Base-by-base conservation (phyloP, 441 rosid genomes). In the Erysimum cheiri region DNA sequence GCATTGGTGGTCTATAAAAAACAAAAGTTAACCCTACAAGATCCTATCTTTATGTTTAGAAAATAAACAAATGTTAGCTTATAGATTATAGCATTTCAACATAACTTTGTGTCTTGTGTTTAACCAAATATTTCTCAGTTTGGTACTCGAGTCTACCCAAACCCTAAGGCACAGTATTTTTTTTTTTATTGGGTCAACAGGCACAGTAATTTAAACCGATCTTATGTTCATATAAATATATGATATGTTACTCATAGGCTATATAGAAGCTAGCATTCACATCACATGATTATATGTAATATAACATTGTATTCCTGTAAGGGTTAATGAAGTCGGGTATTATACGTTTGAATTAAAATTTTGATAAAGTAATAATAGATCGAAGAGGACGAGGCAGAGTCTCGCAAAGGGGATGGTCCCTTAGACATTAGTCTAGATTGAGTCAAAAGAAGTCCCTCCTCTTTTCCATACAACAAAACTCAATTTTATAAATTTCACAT, bases 401-500 rank as follows among this genome's bases (percentile, higher is more conserved):
- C 48, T 24, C 57, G 67, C 67, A 52, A 61, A 52, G 55, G 36
- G 19, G 54, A 35, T 44, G 72, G 72, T 52, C 77, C 68, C 62
- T 33, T 60, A 53, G 50, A 73, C 73, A 73, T 60, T 36, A 44
- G 68, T 74, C 64, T 67, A 67, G 69, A 60, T 74, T 67, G 62
- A 50, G 69, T 74, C 77, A 67, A 73, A 73, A 59, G 72, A 67
- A 36, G 13, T 52, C 28, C 19, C 60, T 67, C 63, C 68, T 67
- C 72, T 60, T 67, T 67, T 67, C 60, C 68, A 35, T 49, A 50
- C 72, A 73, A 50, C n/a, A 6, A 41, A 67, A 60, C 63, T 74
- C 49, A 52, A 52, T 8, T 60, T 67, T 74, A 68, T 60, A 67
- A 52, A 67, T 12, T 44, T 74, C 77, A 67, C 78, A 74, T 67